phyloP scores from a whole-genome alignment of 495 filamentous ascomycete genomes.

The Choiromyces venosus region DNA sequence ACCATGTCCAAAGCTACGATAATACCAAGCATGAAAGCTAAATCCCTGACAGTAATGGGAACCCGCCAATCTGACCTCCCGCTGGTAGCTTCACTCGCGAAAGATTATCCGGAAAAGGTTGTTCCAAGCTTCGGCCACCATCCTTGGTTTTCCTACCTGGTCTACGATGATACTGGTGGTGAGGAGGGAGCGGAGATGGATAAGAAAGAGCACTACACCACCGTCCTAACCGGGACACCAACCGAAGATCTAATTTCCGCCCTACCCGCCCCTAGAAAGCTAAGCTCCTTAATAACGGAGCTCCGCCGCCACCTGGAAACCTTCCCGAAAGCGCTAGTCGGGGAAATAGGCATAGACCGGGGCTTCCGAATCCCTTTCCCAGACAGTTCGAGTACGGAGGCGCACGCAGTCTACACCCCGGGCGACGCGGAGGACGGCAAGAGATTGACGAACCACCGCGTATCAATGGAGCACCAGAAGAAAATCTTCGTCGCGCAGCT shows the following conservation, averaged over 20 bases:
- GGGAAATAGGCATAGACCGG: conserved; percentile 84
- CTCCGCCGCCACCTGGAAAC: conserved; percentile 58
- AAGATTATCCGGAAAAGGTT: conserved; percentile 48
- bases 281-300: conserved; percentile 61
- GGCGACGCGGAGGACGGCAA: conserved; percentile 64
- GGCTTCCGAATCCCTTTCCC: conserved; percentile 70
- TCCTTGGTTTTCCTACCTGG: conserved; percentile 93
- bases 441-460: conserved; percentile 64
- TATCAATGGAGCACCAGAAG: conserved; percentile 72
- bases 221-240: conserved; percentile 58
- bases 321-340: conserved; percentile 68
- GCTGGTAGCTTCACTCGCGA: conserved; percentile 66
- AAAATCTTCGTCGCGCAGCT: conserved; percentile 73
- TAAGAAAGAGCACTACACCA: conserved; percentile 65
- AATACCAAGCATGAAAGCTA: conserved; percentile 72
- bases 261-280: conserved; percentile 64
- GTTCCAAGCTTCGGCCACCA: conserved; percentile 96
- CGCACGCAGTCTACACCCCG: conserved; percentile 24
- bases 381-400: conserved; percentile 5
- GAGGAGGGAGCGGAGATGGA: conserved; percentile 42
- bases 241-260: conserved; percentile 60
- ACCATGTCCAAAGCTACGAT: conserved; percentile 66
- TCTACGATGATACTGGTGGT: conserved; percentile 56
- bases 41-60: conserved; percentile 76
- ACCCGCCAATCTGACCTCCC: conserved; percentile 82